A percentile compares a stretch with the other conserved stretches of the same genome.
phyloP scores from a whole-genome alignment of 208 protist species.

The Leishmania mexicana region DNA sequence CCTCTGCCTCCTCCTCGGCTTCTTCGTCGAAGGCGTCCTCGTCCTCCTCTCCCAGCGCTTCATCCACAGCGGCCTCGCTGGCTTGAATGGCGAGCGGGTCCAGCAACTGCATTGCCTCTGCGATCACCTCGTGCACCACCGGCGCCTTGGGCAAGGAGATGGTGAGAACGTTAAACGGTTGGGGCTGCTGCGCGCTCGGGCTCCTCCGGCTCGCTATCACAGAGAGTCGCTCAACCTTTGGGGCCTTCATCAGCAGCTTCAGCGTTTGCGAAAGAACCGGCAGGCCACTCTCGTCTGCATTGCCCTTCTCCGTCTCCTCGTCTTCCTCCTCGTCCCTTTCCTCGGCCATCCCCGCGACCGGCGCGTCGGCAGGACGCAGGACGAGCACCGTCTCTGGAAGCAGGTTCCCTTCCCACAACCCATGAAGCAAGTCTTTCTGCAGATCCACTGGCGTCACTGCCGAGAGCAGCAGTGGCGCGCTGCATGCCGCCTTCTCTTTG shows the following conservation, averaged over 20 bases:
- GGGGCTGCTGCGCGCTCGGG: not conserved
- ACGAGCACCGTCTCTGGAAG: conserved; percentile 33
- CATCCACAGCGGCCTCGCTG: conserved; percentile 48
- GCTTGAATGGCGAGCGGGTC: conserved; percentile 51
- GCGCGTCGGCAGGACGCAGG: not conserved
- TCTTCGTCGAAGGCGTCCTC: conserved; percentile 52
- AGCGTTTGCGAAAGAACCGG: conserved; percentile 22
- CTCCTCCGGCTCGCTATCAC: not conserved
- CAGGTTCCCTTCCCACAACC: conserved; percentile 18
- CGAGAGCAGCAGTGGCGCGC: conserved; percentile 62
- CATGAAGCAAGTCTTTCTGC: conserved; percentile 7
- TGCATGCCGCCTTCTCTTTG: conserved; percentile 27
- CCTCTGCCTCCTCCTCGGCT: conserved; percentile 61
- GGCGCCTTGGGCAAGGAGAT: conserved; percentile 31
- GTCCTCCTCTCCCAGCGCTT: conserved; percentile 44
- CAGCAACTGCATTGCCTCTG: conserved; percentile 51
- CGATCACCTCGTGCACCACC: conserved; percentile 36
- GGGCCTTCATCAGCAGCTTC: conserved; percentile 8
- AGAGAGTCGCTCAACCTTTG: conserved; percentile 1
- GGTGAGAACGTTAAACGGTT: conserved; percentile 31
- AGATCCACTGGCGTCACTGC: conserved; percentile 21
- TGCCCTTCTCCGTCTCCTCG: conserved; percentile 7
- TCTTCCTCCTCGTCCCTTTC: conserved; percentile 39
- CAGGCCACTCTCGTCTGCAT: conserved; percentile 2
- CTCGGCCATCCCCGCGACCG: not conserved